Base-by-base conservation (phyloP, 305 asterid species). In the Fraxinus ornus region DNA sequence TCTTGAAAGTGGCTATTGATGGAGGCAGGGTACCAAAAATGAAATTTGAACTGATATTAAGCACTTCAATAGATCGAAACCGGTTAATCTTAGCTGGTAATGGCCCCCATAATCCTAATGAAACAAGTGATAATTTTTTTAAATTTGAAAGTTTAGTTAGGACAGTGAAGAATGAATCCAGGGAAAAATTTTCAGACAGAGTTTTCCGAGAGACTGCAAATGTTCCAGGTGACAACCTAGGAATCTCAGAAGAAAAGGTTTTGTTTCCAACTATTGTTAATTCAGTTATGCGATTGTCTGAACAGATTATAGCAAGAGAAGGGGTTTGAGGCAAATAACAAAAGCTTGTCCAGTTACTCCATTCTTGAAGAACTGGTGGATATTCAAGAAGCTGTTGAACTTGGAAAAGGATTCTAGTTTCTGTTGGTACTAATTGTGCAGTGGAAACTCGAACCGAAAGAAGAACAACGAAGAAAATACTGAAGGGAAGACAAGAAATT, bases 341-440 rank as follows among this genome's bases (percentile, higher is more conserved):
- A 73, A 97, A 97, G 85, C 86, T 87, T 10, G 98, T 97, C 98
- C 98, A 93, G 8, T 90, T 93, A 79, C 88, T 91, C 97, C 98
- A 97, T 49, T 88, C 28, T 81, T 89, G 90, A 76, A 97, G 96
- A 64, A 85, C 86, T 44, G 86, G 92, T 8, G 99, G 98, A 77
- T 79, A 91, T 83, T 97, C 98, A 22, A 97, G 99, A 86, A 91
- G 41, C 79, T 87, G 89, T 82, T 92, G 97, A 64, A 92, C 76
- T 88, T 89, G 93, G 60, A 91, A 86, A 6, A 97, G 91, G 57
- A 89, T 90, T 84, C 98, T 91, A 83, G 57, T 85, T 79, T 97
- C 98, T 47, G 92, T 62, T 39, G 91, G 84, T 6, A 82, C 81
- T 64, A 94, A 19, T 9, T 95, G 97, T 0, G 91, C 86, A 28